Base-by-base conservation (phyloP, 2,329 filamentous ascomycete genomes). In the Cercospora brassicicola region DNA sequence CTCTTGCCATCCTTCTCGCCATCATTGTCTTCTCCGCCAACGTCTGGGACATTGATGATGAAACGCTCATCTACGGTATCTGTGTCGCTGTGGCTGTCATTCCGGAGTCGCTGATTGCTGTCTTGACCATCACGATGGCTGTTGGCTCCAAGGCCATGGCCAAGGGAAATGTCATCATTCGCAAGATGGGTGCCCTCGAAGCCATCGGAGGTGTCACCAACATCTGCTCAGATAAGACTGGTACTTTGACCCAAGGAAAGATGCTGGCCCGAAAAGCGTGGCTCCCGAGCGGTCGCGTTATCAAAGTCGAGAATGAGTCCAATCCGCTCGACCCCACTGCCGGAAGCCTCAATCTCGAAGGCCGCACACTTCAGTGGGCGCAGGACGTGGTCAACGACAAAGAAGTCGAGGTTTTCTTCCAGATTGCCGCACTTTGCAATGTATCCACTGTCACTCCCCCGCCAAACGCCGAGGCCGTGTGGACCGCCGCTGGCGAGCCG, bases 191-290 rank as follows among this genome's bases (percentile, higher is more conserved):
- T 5, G 86, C 87, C 8, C 83, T 91, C 6, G 89, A 90, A 76
- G 87, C 88, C 5, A 81, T 90, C 2, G 88, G 88, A 48, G 87
- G 85, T 62, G 87, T 89, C 33, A 88, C 86, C 69, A 87, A 89
- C 72, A 89, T 91, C 69, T 90, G 88, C 78, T 90, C 88, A 45
- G 89, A 90, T 82, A 90, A 91, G 80, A 91, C 89, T 4, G 88
- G 88, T 56, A 90, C 88, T 1, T 79, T 79, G 59, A 79, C 78
- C 4, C 77, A 79, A 64, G 78, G 87, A 33, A 87, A 87, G 69
- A 90, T 90, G 88, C 82, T 89, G 9, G 87, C 84, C 7, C 84
- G 84, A 68, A 84, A 85, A 67, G 86, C 85, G 18, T 88, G 87
- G 85, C 81, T 89, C 36, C 87, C 87, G 2, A 83, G 81, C 4